Percentiles rank a stretch among this genome's conserved stretches.
These are phyloP conservation scores for Blastocystis sp. DNA, from an alignment of 352 stramenopile genomes.

Conservation along the genomic window DNA sequence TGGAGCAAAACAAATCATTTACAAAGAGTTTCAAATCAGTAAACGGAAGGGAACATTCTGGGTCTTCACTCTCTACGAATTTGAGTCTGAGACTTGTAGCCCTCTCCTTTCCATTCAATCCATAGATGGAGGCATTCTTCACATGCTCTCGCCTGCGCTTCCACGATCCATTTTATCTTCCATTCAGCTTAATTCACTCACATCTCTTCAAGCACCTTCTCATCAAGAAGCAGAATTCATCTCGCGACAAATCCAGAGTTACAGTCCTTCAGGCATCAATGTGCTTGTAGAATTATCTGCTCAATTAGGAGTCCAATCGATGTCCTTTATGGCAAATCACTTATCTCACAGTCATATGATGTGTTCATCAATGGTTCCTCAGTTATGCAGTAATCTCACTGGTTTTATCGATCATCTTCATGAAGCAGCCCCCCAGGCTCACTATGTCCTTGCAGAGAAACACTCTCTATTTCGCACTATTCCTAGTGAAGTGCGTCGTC, in stretches of 20 bases:
- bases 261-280: background rate
- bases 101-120: background rate
- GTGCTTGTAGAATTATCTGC: constrained; percentile 9
- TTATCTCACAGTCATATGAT: background rate
- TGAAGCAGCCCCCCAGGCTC: background rate
- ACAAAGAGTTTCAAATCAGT: constrained; percentile 38
- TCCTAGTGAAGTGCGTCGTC: background rate
- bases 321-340: constrained; percentile 16
- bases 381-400: background rate
- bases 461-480: background rate
- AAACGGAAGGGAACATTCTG: constrained; percentile 45
- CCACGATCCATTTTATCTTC: background rate
- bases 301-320: constrained; percentile 24
- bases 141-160: constrained; percentile 33
- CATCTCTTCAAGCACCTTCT: background rate
- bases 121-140: constrained; percentile 46
- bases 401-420: background rate
- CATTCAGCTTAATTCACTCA: background rate
- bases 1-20: background rate
- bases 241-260: background rate
- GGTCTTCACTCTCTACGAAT: constrained; percentile 52
- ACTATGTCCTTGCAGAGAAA: background rate
- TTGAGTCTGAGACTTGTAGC: background rate
- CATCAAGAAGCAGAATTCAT: constrained; percentile 18
- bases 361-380: background rate